Evolutionary conservation across 768 basidiomycete species (phyloP).

Genomic region (Macrolepiota dolichaula): DNA sequence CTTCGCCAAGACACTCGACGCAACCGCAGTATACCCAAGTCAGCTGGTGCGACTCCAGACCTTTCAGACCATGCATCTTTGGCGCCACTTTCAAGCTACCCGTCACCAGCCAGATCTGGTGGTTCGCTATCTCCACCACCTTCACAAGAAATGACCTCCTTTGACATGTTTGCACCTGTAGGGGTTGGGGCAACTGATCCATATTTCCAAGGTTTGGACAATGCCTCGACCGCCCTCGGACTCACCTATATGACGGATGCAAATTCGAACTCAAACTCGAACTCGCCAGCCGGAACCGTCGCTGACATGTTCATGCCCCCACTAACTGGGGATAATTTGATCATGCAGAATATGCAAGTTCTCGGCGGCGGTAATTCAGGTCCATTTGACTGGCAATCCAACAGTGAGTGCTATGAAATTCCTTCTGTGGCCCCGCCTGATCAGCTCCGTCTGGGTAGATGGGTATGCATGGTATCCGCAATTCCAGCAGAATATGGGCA

Average conservation of each 20-base stretch:
- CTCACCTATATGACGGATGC: constrained; percentile 21
- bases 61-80: constrained; percentile 6
- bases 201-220: constrained; percentile 15
- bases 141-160: constrained; percentile 39
- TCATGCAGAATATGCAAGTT: constrained; percentile 58
- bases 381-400: constrained; percentile 40
- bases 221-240: constrained; percentile 18
- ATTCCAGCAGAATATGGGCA: constrained; percentile 36
- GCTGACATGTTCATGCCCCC: constrained; percentile 49
- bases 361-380: constrained; percentile 53
- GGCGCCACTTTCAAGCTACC: constrained; percentile 24
- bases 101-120: constrained; percentile 30
- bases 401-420: background rate
- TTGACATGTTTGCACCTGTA: constrained; percentile 38
- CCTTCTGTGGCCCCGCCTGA: background rate
- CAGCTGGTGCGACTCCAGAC: constrained; percentile 10
- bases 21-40: constrained; percentile 5
- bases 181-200: constrained; percentile 13
- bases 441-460: constrained; percentile 12
- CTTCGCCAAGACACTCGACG: constrained; percentile 9
- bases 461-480: constrained; percentile 38
- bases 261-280: background rate
- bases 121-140: constrained; percentile 47
- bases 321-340: constrained; percentile 55
- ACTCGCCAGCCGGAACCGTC: constrained; percentile 12